Conservation (phyloP, 176 grass and related monocot species). For the Bolboschoenus planiculmis region DNA sequence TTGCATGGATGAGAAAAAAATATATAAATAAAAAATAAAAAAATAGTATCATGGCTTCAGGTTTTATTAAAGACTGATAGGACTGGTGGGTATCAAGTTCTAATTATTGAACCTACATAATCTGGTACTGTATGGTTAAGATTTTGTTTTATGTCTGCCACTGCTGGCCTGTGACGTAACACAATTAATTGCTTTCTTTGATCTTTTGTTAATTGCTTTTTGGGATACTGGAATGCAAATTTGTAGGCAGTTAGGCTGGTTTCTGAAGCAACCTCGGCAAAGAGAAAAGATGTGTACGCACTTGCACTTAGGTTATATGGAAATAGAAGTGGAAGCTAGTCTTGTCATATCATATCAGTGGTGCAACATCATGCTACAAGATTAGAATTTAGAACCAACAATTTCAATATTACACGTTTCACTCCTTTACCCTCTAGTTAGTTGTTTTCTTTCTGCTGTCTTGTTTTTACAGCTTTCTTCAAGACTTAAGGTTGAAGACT, state of each 20-base stretch:
- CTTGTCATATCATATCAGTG: slow-evolving; percentile 10
- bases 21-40: background rate
- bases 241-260: slow-evolving; percentile 78
- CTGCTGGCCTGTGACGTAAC: background rate
- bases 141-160: background rate
- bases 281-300: slow-evolving; percentile 95
- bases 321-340: slow-evolving; percentile 54
- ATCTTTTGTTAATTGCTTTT: background rate
- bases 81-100: background rate
- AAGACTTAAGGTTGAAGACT: slow-evolving; percentile 10
- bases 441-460: background rate
- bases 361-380: background rate
- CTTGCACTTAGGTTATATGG: slow-evolving; percentile 79
- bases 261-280: slow-evolving; percentile 62
- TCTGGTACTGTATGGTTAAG: background rate
- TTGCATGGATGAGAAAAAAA: background rate
- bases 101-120: slow-evolving; percentile 10
- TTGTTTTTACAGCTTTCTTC: background rate
- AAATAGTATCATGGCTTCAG: background rate
- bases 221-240: slow-evolving; percentile 8
- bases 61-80: background rate
- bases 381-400: background rate
- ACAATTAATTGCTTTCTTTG: background rate
- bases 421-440: background rate
- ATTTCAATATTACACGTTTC: background rate